phyloP scores from a whole-genome alignment of 1,284 basidiomycete species.

The Apiotrichum laibachii region DNA sequence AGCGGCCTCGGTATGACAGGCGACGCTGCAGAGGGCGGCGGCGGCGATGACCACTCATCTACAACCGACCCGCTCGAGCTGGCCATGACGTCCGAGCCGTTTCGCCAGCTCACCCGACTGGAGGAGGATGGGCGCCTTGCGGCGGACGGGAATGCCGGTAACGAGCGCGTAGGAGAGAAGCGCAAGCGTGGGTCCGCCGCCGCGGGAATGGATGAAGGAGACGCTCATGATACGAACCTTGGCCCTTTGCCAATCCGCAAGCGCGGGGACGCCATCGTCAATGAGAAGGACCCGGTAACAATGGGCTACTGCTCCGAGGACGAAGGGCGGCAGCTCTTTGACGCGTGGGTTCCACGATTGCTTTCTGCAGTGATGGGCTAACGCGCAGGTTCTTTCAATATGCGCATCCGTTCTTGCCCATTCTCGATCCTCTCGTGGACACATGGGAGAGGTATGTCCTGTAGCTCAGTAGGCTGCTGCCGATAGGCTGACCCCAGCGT shows the following conservation, averaged over 20 bases:
- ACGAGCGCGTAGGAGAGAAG: too few relatives aligned
- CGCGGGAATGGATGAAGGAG: too few relatives aligned
- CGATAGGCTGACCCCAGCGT: constrained; percentile 14
- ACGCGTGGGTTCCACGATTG: constrained; percentile 15
- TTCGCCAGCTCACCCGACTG: too few relatives aligned
- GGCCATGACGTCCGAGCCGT: too few relatives aligned
- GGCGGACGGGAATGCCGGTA: too few relatives aligned
- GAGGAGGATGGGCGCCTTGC: too few relatives aligned
- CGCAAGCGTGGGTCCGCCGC: too few relatives aligned
- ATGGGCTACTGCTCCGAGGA: constrained; percentile 20
- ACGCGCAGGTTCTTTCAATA: constrained; percentile 29
- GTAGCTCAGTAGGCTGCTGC: not conserved
- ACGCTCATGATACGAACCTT: too few relatives aligned
- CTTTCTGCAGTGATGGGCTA: not conserved
- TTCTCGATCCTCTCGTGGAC: constrained; percentile 30
- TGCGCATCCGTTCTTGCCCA: constrained; percentile 32
- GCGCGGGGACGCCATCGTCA: constrained; percentile 2
- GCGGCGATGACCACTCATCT: too few relatives aligned
- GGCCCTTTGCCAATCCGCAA: constrained; percentile 5
- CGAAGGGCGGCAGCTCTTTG: constrained; percentile 21
- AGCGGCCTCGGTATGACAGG: too few relatives aligned
- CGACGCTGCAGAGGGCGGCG: too few relatives aligned
- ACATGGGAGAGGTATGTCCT: constrained; percentile 29
- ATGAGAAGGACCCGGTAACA: constrained; percentile 20
- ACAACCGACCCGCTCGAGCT: too few relatives aligned